Base-by-base conservation (phyloP, 345 rosid species). In the Lepidium sativum region DNA sequence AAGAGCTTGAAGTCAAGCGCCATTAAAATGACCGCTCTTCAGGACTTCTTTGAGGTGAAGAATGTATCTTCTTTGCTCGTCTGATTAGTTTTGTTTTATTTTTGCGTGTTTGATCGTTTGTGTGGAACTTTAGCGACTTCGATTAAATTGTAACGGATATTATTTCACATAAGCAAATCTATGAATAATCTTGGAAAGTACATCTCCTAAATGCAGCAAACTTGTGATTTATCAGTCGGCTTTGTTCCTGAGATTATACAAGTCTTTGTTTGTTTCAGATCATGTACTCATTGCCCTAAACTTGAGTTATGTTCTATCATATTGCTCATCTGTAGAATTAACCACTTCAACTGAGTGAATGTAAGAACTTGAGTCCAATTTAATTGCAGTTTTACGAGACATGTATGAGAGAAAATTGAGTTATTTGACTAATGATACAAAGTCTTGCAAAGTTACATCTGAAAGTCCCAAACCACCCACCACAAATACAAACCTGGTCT, bases 21-120 rank as follows among this genome's bases (percentile, higher is more conserved):
- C 8, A 70, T 94, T 38, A 37, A 80, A 44, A 85, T 88, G 96
- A 79, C 68, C 10, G 88, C 97, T 38, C 95, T 94, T 61, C 99
- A 94, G 80, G 96, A 94, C 72, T 94, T 81, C 76, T 86, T 90
- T 40, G 75, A 78, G 48, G 74, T 74, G 1, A 81, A 80, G 61
- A 5, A 57, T 41, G 60, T 6, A 64, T 64, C 75, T 31, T 63
- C 75, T 35, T 63, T 47, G 18, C 44, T 56, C 53, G 70, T 64
- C 32, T 71, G 70, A 71, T 70, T 56, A 32, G 18, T 13, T 54
- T 56, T 57, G 33, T 8, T 50, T 27, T 27, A 5, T 25, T 14
- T 27, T 60, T 42, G 14, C 25, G 6, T 43, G 62, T 61, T 61
- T 9, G 32, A 15, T 33, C 68, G 20, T 52, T 33, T 38, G 69